Conservation (phyloP, 2,329 filamentous ascomycete genomes). For the Alternaria conjuncta region DNA sequence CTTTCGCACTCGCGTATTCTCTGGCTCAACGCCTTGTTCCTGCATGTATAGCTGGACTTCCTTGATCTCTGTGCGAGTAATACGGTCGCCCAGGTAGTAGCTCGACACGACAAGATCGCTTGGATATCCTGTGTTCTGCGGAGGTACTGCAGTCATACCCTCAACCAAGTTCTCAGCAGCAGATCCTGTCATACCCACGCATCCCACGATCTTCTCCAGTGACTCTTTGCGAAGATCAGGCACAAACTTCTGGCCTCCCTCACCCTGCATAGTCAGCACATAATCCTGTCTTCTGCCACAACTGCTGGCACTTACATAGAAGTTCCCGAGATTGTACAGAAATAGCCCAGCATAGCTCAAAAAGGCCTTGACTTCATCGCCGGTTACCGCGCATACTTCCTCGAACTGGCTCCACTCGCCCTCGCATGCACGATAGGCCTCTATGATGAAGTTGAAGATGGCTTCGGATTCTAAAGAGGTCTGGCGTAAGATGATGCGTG, state of each 20-base stretch:
- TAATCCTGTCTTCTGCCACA: neutral
- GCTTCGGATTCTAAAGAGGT: neutral
- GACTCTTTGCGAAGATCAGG: neutral
- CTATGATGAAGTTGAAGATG: neutral
- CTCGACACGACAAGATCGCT: too few relatives aligned
- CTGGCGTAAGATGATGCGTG: neutral
- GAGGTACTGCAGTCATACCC: neutral
- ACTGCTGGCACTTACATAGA: neutral
- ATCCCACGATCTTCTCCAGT: neutral
- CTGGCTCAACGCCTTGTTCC: rapidly evolving
- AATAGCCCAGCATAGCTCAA: neutral
- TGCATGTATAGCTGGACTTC: neutral
- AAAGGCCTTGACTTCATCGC: neutral
- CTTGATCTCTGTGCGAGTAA: neutral
- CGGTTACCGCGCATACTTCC: neutral
- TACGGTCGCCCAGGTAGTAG: neutral
- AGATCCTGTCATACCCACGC: neutral
- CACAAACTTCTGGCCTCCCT: neutral
- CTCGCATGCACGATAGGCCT: neutral
- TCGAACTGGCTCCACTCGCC: neutral
- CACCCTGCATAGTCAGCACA: neutral
- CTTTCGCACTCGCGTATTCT: neutral
- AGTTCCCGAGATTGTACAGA: neutral
- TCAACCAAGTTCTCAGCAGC: neutral
- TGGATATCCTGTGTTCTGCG: neutral